Conservation (phyloP, 2,329 filamentous ascomycete species). For the Fusarium nanum region DNA sequence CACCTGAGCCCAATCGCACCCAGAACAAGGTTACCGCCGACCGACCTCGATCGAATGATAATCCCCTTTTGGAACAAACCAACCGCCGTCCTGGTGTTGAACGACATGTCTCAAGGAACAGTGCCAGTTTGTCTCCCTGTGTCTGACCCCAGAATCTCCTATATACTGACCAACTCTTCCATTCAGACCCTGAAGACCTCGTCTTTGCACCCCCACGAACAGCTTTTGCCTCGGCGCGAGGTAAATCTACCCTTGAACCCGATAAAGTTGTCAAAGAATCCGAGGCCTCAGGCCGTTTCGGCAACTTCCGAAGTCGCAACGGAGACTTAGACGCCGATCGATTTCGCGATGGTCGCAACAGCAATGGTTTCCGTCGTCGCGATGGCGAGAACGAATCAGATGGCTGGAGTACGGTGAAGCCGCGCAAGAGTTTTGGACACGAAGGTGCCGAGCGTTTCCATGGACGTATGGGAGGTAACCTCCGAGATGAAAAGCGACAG, state of each 20-base stretch:
- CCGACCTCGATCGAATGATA: constrained; percentile 59
- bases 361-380: constrained; percentile 63
- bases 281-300: constrained; percentile 69
- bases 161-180: constrained; percentile 29
- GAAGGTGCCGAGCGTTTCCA: constrained; percentile 79
- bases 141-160: background rate
- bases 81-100: constrained; percentile 65
- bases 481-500: constrained; percentile 57
- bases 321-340: constrained; percentile 65
- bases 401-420: constrained; percentile 79
- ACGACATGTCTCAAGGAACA: constrained; percentile 67
- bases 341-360: constrained; percentile 62
- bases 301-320: constrained; percentile 63
- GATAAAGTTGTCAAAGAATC: constrained; percentile 65
- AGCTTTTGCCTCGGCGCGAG: constrained; percentile 81
- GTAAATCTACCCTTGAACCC: constrained; percentile 62
- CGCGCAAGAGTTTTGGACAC: constrained; percentile 77
- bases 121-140: constrained; percentile 61
- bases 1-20: constrained; percentile 59
- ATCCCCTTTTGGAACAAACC: constrained; percentile 59
- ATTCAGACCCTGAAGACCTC: constrained; percentile 78
- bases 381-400: constrained; percentile 72
- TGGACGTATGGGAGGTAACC: constrained; percentile 69
- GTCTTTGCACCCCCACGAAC: constrained; percentile 87
- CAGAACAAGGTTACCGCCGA: constrained; percentile 59